These are phyloP conservation scores for Phytophthora cryptogea DNA, from an alignment of 352 stramenopile species.

Conservation along the genomic window DNA sequence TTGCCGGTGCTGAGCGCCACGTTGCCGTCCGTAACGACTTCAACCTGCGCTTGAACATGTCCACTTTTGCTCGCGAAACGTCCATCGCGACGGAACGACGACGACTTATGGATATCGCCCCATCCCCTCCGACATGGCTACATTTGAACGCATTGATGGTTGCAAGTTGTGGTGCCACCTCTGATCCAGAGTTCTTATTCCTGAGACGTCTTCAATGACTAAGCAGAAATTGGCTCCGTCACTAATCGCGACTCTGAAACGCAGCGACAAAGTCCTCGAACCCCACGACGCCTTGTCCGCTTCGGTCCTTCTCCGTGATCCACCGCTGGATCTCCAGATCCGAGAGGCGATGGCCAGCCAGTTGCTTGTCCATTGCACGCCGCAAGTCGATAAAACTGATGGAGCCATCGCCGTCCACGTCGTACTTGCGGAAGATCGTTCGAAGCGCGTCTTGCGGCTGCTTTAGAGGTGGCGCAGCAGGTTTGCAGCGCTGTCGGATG, in stretches of 20 bases:
- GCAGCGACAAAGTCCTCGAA: constrained; percentile 49
- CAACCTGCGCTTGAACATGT: background rate
- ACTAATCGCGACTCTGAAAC: constrained; percentile 25
- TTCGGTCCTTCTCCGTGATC: constrained; percentile 55
- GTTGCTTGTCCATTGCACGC: constrained; percentile 32
- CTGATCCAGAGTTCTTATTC: background rate
- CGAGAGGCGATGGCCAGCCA: constrained; percentile 25
- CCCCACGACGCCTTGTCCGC: constrained; percentile 43
- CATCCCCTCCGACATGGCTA: constrained; percentile 26
- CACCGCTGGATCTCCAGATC: constrained; percentile 55
- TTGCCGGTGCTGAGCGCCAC: background rate
- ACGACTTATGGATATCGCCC: constrained; percentile 5
- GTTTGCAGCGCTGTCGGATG: background rate
- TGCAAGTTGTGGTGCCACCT: background rate
- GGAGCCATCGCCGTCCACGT: constrained; percentile 48
- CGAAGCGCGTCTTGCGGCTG: constrained; percentile 27
- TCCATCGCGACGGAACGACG: background rate
- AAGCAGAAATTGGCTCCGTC: too few relatives aligned
- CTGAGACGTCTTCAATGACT: too few relatives aligned
- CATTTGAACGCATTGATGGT: constrained; percentile 2
- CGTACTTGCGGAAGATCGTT: constrained; percentile 52
- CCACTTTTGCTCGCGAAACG: constrained; percentile 13
- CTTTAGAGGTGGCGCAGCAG: background rate
- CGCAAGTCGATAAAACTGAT: constrained; percentile 61
- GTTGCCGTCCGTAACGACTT: constrained; percentile 5